phyloP scores from a whole-genome alignment of 2,329 filamentous ascomycete species.

The Monascus ruber region DNA sequence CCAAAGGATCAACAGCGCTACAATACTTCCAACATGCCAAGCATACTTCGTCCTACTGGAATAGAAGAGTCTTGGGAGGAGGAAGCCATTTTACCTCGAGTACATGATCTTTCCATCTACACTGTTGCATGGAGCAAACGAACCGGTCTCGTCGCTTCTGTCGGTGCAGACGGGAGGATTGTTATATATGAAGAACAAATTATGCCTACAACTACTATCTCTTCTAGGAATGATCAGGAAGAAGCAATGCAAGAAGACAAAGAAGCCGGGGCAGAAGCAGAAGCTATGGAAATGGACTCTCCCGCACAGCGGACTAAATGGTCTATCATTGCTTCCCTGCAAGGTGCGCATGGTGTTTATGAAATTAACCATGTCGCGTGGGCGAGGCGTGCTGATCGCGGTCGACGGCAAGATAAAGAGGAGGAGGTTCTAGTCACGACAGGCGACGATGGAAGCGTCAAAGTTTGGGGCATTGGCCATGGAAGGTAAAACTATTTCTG shows the following conservation, averaged over 20 bases:
- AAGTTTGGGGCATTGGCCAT: slow-evolving; percentile 57
- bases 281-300: slow-evolving; percentile 15
- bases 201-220: slow-evolving; percentile 5
- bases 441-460: slow-evolving; percentile 81
- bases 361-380: slow-evolving; percentile 89
- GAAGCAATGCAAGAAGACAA: slow-evolving; percentile 13
- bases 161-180: slow-evolving; percentile 74
- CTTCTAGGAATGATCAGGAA: slow-evolving; percentile 3
- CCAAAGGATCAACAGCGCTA: slow-evolving; percentile 37
- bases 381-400: slow-evolving; percentile 63
- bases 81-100: slow-evolving; percentile 60
- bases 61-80: slow-evolving; percentile 76
- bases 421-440: slow-evolving; percentile 84
- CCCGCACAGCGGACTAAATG: slow-evolving; percentile 45
- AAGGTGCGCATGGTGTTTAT: slow-evolving; percentile 77
- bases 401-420: slow-evolving; percentile 40
- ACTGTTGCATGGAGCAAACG: slow-evolving; percentile 69
- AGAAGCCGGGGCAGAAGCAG: slow-evolving; percentile 2
- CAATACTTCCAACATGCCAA: slow-evolving; percentile 52
- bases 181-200: slow-evolving; percentile 63
- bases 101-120: slow-evolving; percentile 74
- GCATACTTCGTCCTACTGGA: slow-evolving; percentile 64
- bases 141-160: slow-evolving; percentile 71
- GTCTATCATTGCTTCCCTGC: slow-evolving; percentile 56
- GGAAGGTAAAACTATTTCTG: neutral